Evolutionary conservation across 1,139 yeast species (phyloP).

Genomic region (Blastobotrys arbuscula): DNA sequence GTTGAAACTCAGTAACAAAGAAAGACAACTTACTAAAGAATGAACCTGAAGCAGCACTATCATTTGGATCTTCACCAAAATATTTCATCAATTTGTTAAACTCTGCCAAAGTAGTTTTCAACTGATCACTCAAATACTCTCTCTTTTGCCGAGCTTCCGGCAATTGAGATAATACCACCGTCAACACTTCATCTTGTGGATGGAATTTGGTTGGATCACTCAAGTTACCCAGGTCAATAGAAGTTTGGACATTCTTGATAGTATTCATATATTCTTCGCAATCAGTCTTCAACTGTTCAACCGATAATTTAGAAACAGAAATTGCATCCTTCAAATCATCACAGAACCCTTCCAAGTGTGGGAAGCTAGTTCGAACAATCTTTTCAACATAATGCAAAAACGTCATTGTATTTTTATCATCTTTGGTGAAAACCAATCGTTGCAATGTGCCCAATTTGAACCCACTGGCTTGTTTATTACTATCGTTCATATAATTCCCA

Average conservation of each 20-base stretch:
- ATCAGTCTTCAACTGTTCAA: conserved; percentile 72
- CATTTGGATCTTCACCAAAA: conserved; percentile 76
- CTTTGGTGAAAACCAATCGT: conserved; percentile 80
- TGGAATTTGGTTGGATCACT: conserved; percentile 64
- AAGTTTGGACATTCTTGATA: conserved; percentile 49
- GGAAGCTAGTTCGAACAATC: conserved; percentile 67
- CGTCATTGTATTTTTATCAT: conserved; percentile 69
- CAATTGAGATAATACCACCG: conserved; percentile 48
- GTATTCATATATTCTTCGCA: conserved; percentile 56
- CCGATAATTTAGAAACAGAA: conserved; percentile 58
- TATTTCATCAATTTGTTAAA: conserved; percentile 61
- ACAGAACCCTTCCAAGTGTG: conserved; percentile 69
- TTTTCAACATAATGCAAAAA: conserved; percentile 85
- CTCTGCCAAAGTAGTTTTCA: conserved; percentile 48
- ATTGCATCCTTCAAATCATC: conserved; percentile 66
- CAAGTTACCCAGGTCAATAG: conserved; percentile 65
- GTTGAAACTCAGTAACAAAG: conserved; percentile 69
- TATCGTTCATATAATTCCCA: conserved; percentile 92
- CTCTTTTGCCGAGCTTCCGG: conserved; percentile 60
- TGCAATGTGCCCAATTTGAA: conserved; percentile 79
- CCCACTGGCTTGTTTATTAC: conserved; percentile 73
- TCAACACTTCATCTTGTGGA: conserved; percentile 66
- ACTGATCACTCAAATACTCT: conserved; percentile 49
- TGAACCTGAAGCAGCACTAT: conserved; percentile 52
- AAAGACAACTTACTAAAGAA: conserved; percentile 71